These are phyloP conservation scores for Coemansia sp. DNA, from an alignment of 192 early-diverging fungal species.

Conservation along the genomic window DNA sequence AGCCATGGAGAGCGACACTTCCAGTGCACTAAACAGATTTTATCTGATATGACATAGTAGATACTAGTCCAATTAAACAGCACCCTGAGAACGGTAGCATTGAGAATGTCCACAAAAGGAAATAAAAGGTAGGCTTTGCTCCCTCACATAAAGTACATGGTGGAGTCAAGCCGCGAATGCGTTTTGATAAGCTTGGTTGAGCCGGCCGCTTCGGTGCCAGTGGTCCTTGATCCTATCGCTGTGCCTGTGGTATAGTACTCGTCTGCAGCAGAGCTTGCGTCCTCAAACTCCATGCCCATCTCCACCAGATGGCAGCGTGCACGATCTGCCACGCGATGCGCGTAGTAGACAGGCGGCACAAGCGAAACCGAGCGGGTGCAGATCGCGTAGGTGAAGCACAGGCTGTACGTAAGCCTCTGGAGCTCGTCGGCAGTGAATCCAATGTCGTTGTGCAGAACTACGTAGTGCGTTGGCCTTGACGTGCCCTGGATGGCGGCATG, in stretches of 20 bases:
- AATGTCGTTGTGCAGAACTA: constrained; percentile 87
- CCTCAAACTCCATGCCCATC: constrained; percentile 45
- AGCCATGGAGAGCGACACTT: too few relatives aligned
- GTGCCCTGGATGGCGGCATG: constrained; percentile 94
- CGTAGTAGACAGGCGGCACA: constrained; percentile 90
- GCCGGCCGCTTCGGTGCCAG: constrained; percentile 8
- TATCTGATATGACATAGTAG: too few relatives aligned
- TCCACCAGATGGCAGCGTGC: constrained; percentile 76
- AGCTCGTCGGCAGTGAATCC: constrained; percentile 76
- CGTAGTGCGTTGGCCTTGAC: constrained; percentile 90
- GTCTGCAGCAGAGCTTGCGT: constrained; percentile 26
- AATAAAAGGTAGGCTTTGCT: too few relatives aligned
- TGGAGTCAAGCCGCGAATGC: constrained; percentile 12
- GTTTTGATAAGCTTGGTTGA: constrained; percentile 31
- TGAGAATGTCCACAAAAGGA: too few relatives aligned
- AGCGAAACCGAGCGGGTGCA: constrained; percentile 88
- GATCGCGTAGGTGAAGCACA: constrained; percentile 89
- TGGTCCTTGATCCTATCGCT: not conserved
- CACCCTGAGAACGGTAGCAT: too few relatives aligned
- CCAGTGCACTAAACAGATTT: too few relatives aligned
- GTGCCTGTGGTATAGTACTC: constrained; percentile 42
- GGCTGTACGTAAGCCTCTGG: constrained; percentile 83
- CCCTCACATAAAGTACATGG: constrained; percentile 38
- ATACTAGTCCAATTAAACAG: too few relatives aligned
- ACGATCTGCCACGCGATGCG: constrained; percentile 84